Conservation (phyloP, 176 grass and related monocot species). For the Aegilops longissima region DNA sequence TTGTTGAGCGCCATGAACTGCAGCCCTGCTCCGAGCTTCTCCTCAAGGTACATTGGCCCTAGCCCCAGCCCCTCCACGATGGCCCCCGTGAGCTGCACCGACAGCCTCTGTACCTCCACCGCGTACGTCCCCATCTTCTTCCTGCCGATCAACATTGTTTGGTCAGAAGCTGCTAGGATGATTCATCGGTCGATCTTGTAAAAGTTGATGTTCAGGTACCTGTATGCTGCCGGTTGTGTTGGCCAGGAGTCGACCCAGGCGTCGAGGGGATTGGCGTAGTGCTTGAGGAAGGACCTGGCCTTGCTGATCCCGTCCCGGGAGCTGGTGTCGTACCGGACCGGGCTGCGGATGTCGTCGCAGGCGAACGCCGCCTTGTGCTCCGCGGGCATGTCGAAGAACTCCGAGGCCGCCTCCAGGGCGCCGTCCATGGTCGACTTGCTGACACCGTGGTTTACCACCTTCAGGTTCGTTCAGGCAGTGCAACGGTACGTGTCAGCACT, state of each 20-base stretch:
- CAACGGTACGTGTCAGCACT: not conserved
- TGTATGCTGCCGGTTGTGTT: constrained; percentile 48
- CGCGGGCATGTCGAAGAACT: constrained; percentile 52
- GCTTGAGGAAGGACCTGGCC: constrained; percentile 68
- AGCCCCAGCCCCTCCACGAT: constrained; percentile 69
- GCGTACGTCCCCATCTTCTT: constrained; percentile 62
- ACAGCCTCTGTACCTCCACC: constrained; percentile 40
- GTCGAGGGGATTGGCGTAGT: constrained; percentile 62
- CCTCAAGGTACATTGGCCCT: constrained; percentile 32
- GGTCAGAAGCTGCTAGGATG: not conserved
- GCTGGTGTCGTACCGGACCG: constrained; percentile 62
- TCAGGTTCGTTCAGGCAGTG: not conserved
- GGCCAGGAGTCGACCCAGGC: constrained; percentile 70
- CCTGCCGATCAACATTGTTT: constrained; percentile 15
- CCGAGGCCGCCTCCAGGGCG: constrained; percentile 50
- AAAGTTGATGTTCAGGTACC: constrained; percentile 17
- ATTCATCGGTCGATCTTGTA: too few species aligned
- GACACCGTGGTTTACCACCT: constrained; percentile 78
- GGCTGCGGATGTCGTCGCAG: constrained; percentile 45
- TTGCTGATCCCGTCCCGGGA: constrained; percentile 35
- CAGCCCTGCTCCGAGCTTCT: constrained; percentile 55
- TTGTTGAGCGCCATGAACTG: constrained; percentile 67
- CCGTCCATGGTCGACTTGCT: constrained; percentile 44
- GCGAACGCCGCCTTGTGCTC: constrained; percentile 55
- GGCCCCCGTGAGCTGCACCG: constrained; percentile 46